Evolutionary conservation across 805 yeast species (phyloP).

Genomic region (Saccharomycopsis sp.): DNA sequence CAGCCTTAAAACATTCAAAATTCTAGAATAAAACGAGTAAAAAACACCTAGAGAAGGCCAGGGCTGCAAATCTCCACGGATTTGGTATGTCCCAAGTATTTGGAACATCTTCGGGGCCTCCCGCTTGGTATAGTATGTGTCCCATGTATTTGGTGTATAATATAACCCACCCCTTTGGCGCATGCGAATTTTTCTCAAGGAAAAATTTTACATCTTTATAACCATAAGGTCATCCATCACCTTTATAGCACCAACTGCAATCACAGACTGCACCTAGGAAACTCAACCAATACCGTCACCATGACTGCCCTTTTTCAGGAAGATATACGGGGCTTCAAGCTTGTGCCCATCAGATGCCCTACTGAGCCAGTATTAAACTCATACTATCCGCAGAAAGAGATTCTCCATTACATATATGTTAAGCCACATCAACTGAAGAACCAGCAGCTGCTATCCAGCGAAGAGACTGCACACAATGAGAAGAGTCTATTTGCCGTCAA

Average conservation of each 20-base stretch:
- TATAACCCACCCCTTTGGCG: no score
- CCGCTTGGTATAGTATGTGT: no score
- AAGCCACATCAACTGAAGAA: conserved; percentile 48
- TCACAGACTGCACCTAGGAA: no score
- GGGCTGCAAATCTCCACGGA: background rate
- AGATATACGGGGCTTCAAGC: conserved; percentile 53
- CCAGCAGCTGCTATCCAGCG: conserved; percentile 27
- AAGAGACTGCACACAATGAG: conserved; percentile 38
- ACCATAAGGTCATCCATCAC: no score
- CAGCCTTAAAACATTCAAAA: background rate
- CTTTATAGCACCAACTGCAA: no score
- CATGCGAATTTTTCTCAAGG: background rate
- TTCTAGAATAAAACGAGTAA: background rate
- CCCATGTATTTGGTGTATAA: no score
- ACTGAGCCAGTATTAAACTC: conserved; percentile 17
- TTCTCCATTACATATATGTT: conserved; percentile 52
- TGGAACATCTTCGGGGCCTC: no score
- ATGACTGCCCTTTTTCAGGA: conserved; percentile 18
- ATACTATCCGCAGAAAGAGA: conserved; percentile 21
- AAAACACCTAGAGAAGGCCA: background rate
- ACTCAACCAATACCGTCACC: no score
- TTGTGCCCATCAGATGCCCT: conserved; percentile 43
- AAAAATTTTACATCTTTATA: no score
- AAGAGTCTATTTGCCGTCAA: conserved; percentile 71
- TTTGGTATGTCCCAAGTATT: no score